A percentile compares a stretch with the other conserved stretches of the same genome.
These are phyloP conservation scores for Lycium ferocissimum DNA, from an alignment of 257 asterid genomes.

Conservation along the genomic window DNA sequence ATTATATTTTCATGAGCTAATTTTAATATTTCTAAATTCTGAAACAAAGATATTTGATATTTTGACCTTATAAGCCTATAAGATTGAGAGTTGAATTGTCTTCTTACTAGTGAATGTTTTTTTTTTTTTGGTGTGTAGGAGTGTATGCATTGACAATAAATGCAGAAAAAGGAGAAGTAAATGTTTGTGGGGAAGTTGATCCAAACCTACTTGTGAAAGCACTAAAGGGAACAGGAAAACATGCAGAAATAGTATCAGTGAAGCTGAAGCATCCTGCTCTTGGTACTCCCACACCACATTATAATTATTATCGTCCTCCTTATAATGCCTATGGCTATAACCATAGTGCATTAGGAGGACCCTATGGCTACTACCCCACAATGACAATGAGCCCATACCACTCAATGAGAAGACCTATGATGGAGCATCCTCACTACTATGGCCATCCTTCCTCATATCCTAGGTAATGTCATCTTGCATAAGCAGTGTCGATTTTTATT, in stretches of 20 bases:
- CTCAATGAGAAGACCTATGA: constrained; percentile 7
- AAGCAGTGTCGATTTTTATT: not conserved
- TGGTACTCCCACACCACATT: not conserved
- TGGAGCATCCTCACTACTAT: constrained; percentile 1
- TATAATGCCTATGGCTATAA: not conserved
- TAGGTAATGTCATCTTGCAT: not conserved
- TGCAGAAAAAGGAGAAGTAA: constrained; percentile 21
- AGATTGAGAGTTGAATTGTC: too few relatives aligned
- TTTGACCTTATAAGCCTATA: too few relatives aligned
- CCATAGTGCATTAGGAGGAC: not conserved
- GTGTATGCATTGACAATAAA: constrained; percentile 31
- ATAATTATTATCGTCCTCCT: not conserved
- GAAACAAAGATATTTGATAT: too few relatives aligned
- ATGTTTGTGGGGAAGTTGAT: constrained; percentile 15
- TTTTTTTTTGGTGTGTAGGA: not conserved
- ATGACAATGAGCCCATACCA: constrained; percentile 12
- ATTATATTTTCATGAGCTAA: too few relatives aligned
- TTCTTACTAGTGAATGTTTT: not conserved
- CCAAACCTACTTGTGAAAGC: constrained; percentile 6
- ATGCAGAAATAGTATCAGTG: constrained; percentile 2
- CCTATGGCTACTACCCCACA: not conserved
- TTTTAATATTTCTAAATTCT: too few relatives aligned
- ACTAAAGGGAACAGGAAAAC: constrained; percentile 15
- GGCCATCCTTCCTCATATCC: not conserved
- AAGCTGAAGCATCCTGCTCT: constrained; percentile 19